These are phyloP conservation scores for Trypethelium eluteriae DNA, from an alignment of 495 filamentous ascomycete species.

Conservation along the genomic window DNA sequence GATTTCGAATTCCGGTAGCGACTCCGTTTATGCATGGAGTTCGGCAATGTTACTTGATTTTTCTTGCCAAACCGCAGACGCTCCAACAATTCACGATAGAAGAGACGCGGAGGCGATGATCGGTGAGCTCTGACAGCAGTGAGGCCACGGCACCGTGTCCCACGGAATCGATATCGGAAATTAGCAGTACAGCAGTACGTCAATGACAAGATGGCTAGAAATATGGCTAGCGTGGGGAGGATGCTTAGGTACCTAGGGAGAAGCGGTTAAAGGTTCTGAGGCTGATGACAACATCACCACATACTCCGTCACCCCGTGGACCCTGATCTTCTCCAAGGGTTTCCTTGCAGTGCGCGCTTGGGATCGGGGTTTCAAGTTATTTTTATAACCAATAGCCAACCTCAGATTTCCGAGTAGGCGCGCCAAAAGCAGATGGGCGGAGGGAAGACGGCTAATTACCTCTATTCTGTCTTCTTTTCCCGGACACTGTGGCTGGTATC, in stretches of 20 bases:
- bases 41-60: background rate
- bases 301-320: background rate
- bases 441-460: too few species aligned
- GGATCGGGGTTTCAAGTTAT: constrained; percentile 2
- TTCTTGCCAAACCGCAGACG: background rate
- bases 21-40: background rate
- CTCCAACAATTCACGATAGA: background rate
- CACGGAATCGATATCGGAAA: background rate
- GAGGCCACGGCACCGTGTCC: background rate
- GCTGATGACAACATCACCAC: background rate
- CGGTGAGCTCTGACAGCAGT: background rate
- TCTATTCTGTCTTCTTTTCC: background rate
- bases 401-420: background rate
- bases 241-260: background rate
- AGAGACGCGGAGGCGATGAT: background rate
- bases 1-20: background rate
- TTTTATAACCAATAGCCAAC: constrained; percentile 8
- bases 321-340: constrained; percentile 6
- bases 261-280: background rate
- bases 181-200: background rate
- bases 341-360: background rate
- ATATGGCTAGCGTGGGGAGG: background rate
- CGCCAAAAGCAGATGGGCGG: background rate
- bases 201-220: background rate
- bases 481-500: background rate